Percentiles rank a stretch among this genome's conserved stretches.
These are phyloP conservation scores for Trametes cubensis DNA, from an alignment of 768 basidiomycete genomes.

Conservation along the genomic window DNA sequence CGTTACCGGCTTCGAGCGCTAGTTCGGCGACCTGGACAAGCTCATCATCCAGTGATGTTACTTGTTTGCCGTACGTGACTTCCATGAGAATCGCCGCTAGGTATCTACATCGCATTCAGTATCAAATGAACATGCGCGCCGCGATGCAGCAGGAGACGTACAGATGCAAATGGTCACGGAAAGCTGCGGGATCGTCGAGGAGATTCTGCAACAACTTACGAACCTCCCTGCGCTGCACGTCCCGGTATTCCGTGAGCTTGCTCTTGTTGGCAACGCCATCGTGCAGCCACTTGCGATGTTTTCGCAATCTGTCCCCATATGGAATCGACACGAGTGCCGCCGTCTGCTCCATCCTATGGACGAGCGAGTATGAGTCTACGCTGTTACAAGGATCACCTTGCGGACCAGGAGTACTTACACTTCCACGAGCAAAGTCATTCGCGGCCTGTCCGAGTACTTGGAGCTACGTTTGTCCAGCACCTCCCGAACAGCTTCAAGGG, in stretches of 20 bases:
- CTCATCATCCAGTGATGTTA: slow-evolving; percentile 31
- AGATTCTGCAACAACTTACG: slow-evolving; percentile 17
- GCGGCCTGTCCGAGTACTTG: slow-evolving; percentile 31
- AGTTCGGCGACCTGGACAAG: slow-evolving; percentile 29
- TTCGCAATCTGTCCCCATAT: slow-evolving; percentile 21
- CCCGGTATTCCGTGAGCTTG: slow-evolving; percentile 9
- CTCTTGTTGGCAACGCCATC: slow-evolving; percentile 9
- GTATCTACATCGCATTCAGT: slow-evolving; percentile 19
- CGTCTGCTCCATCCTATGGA: slow-evolving; percentile 18
- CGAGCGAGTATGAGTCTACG: too few species aligned
- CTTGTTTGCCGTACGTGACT: slow-evolving; percentile 29
- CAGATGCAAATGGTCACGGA: slow-evolving; percentile 8
- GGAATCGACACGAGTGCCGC: slow-evolving; percentile 3
- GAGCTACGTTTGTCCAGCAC: slow-evolving; percentile 31
- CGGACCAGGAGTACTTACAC: too few species aligned
- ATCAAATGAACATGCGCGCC: too few species aligned
- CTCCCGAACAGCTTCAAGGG: slow-evolving; percentile 26
- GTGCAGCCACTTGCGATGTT: slow-evolving; percentile 24
- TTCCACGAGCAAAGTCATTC: slow-evolving; percentile 10
- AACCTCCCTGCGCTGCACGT: slow-evolving; percentile 18
- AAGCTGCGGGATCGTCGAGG: slow-evolving; percentile 7
- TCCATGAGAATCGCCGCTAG: slow-evolving; percentile 24
- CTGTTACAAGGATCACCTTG: too few species aligned
- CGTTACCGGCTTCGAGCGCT: slow-evolving; percentile 13
- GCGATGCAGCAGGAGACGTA: background rate